Evolutionary conservation across 495 filamentous ascomycete genomes (phyloP), one percentile per base, ranked within the genome.

Genomic region (Aspergillus wentii): DNA sequence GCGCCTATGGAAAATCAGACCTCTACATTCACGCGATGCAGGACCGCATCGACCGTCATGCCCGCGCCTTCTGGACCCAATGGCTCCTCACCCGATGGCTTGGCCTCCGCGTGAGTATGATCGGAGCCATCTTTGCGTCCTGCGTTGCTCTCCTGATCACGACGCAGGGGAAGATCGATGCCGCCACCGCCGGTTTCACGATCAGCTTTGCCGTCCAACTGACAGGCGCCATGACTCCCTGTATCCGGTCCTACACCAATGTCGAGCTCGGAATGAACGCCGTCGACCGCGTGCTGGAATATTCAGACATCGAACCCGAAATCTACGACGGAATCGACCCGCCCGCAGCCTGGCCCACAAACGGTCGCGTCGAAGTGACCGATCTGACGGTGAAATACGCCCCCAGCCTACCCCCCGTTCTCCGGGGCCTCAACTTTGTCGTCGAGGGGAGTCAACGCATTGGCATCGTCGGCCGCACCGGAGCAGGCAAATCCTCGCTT

Each of bases 241-340:
- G 61, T 6, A 44, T 72, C 8, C 52, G 61, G 15, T 28, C 44
- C 13, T 52, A 67, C 39, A 52, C 71, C 0, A 57, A 53, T 18
- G 47, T 68, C 1, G 84, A 88, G 48, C 57, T 86, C 4, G 74
- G 78, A 43, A 84, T 88, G 79, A 87, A 87, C 38, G 72, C 79
- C 14, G 76, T 79, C 2, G 84, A 88, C 56, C 63, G 84, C 20
- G 78, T 88, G 28, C 63, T 86, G 5, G 84, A 88, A 54, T 88
- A 86, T 48, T 71, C 76, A 1, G 69, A 78, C 11, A 50, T 87
- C 1, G 61, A 69, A 0, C 85, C 72, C 1, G 84, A 88, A 52
- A 58, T 68, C 21, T 62, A 76, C 4, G 34, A 15, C 10, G 53
- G 43, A 7, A 64, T 56, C 1, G 68, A 66, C 21, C 68, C 76